Base-by-base conservation (phyloP, 768 basidiomycete species). In the Galerina sulciceps region DNA sequence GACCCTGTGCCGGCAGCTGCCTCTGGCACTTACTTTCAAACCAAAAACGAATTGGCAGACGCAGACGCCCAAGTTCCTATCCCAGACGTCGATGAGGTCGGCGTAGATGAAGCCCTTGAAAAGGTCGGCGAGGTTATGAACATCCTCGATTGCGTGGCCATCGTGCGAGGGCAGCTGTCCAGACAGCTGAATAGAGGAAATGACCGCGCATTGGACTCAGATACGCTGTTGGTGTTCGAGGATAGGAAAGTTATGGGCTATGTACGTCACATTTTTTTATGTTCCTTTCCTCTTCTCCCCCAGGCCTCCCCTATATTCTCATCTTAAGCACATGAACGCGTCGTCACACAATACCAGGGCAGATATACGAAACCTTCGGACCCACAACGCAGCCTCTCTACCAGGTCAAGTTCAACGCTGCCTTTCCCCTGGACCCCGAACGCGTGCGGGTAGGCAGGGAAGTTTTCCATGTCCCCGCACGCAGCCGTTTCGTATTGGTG, bases 351-450 rank as follows among this genome's bases (percentile, higher is more conserved):
- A 59, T 57, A 55, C 64, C 58, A 67, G 68, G 62, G 10, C 71
- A 96, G 93, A 80, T 98, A 51, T 92, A 90, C 69, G 96, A 99
- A 75, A 97, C 96, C 0, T 99, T 99, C 73, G 96, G 96, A 10
- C 94, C 96, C 2, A 93, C 96, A 9, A 82, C 84, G 17, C 89
- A 92, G 58, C 96, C 96, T 6, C 77, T 96, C 57, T 99, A 99
- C 70, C 90, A 94, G 65, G 80, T 98, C 62, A 88, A 87, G 67
- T 93, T 96, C 73, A 89, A 81, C 63, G 77, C 85, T 36, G 70
- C 79, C 3, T 88, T 86, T 64, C 85, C 90, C 4, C 71, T 91
- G 43, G 81, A 91, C 67, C 68, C 75, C 11, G 78, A 82, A 53
- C 83, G 81, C 65, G 79, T 89, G 41, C 72, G 73, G 55, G 59